These are phyloP conservation scores for Fraxinus cuspidata DNA, from an alignment of 257 asterid genomes.

Conservation along the genomic window DNA sequence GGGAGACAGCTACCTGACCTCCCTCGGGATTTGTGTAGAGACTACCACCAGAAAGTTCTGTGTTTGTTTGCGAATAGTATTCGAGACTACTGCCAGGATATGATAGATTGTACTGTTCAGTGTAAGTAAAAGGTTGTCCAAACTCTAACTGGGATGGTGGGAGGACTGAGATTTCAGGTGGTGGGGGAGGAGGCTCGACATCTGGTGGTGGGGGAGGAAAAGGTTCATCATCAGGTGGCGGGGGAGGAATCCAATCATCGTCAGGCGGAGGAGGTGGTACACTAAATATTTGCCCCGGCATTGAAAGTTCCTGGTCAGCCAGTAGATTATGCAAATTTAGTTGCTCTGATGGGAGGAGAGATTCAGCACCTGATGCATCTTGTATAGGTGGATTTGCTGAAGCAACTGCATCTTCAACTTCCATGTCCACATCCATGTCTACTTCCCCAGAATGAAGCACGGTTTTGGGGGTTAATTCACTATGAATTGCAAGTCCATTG, in stretches of 20 bases:
- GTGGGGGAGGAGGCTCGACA: conserved; percentile 23
- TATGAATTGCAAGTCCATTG: conserved; percentile 31
- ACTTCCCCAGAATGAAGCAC: conserved; percentile 49
- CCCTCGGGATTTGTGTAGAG: conserved; percentile 55
- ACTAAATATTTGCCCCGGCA: conserved; percentile 26
- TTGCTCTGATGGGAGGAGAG: conserved; percentile 38
- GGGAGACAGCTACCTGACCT: conserved; percentile 52
- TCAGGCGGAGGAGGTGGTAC: conserved; percentile 76
- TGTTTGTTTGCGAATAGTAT: conserved; percentile 60
- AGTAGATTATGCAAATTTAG: conserved; percentile 26
- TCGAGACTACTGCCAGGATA: conserved; percentile 59
- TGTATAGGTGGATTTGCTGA: conserved; percentile 31
- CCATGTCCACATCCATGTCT: conserved; percentile 99
- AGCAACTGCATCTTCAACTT: conserved; percentile 77
- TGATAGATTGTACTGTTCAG: conserved; percentile 50
- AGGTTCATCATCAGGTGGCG: conserved; percentile 76
- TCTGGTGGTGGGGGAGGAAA: conserved; percentile 44
- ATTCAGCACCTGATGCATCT: conserved; percentile 38
- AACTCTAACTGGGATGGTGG: conserved; percentile 48
- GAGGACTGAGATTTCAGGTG: conserved; percentile 55
- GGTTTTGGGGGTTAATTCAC: conserved; percentile 36
- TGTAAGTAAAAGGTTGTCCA: conserved; percentile 52
- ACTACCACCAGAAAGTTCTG: conserved; percentile 42
- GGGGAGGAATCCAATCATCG: conserved; percentile 84
- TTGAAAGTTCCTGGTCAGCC: conserved; percentile 30